These are phyloP conservation scores for Mycocalia duriaeana DNA, from an alignment of 1,284 basidiomycete species.

Conservation along the genomic window DNA sequence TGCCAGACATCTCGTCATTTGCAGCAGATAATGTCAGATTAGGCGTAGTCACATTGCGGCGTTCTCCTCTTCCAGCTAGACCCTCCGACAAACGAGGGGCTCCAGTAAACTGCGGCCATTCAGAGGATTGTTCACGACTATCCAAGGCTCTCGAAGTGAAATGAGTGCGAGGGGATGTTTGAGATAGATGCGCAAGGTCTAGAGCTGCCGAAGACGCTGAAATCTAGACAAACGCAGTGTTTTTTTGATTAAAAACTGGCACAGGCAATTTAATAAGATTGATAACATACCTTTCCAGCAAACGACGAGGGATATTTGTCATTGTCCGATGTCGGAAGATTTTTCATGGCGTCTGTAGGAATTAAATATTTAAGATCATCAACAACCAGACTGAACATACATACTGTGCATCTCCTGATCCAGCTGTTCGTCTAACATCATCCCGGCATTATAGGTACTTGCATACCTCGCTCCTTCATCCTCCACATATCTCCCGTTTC, in stretches of 20 bases:
- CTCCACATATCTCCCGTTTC: conserved; percentile 42
- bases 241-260: no score
- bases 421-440: conserved; percentile 86
- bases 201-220: conserved; percentile 89
- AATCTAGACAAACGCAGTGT: no score
- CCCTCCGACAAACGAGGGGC: conserved; percentile 55
- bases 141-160: conserved; percentile 54
- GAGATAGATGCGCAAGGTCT: conserved; percentile 86
- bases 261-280: no score
- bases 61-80: conserved; percentile 47
- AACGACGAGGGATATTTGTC: conserved; percentile 72
- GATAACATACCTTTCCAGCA: conserved; percentile 63
- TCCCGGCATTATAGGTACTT: conserved; percentile 69
- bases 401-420: conserved; percentile 88
- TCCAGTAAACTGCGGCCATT: conserved; percentile 88
- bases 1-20: conserved; percentile 41
- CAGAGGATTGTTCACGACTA: conserved; percentile 71
- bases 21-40: conserved; percentile 54
- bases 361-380: conserved; percentile 14
- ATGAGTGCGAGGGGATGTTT: conserved; percentile 67
- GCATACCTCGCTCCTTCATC: conserved; percentile 53
- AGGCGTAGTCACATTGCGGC: conserved; percentile 71
- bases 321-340: conserved; percentile 88
- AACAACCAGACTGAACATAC: conserved; percentile 24
- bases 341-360: conserved; percentile 78